phyloP scores from a whole-genome alignment of 805 yeast species.

The Candida adriatica region DNA sequence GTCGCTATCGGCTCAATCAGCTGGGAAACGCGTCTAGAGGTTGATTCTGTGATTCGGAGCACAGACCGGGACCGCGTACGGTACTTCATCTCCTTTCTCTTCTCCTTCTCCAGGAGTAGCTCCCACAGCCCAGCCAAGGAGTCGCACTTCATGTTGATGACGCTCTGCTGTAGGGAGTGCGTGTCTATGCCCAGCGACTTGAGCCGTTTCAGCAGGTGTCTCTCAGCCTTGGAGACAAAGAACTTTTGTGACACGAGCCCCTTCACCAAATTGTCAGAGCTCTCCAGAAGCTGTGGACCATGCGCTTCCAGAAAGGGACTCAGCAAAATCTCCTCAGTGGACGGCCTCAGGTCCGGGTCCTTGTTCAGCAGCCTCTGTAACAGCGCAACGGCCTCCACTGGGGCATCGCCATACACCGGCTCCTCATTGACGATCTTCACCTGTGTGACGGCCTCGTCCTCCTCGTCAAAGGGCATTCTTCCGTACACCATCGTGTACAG shows the following conservation, averaged over 20 bases:
- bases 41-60: conserved; percentile 22
- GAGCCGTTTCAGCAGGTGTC: conserved; percentile 50
- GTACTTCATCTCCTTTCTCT: conserved; percentile 24
- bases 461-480: conserved; percentile 87
- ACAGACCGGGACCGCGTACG: conserved; percentile 31
- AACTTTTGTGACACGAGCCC: conserved; percentile 33
- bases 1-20: conserved; percentile 21
- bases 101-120: conserved; percentile 46
- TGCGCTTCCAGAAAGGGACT: conserved; percentile 44
- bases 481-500: conserved; percentile 81
- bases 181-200: conserved; percentile 58
- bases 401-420: conserved; percentile 50
- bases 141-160: conserved; percentile 56
- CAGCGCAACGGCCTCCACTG: conserved; percentile 43
- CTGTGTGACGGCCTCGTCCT: conserved; percentile 56
- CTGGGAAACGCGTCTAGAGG: conserved; percentile 23
- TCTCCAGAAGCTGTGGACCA: conserved; percentile 36
- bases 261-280: conserved; percentile 30
- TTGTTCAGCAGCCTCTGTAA: conserved; percentile 54
- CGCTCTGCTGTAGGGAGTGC: conserved; percentile 50
- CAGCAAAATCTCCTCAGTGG: conserved; percentile 41
- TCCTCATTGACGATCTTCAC: conserved; percentile 54
- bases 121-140: conserved; percentile 72
- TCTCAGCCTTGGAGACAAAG: conserved; percentile 57
- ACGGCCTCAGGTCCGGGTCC: conserved; percentile 58